Conservation (phyloP, 2,329 filamentous ascomycete species). For the Verticillium nubilum region DNA sequence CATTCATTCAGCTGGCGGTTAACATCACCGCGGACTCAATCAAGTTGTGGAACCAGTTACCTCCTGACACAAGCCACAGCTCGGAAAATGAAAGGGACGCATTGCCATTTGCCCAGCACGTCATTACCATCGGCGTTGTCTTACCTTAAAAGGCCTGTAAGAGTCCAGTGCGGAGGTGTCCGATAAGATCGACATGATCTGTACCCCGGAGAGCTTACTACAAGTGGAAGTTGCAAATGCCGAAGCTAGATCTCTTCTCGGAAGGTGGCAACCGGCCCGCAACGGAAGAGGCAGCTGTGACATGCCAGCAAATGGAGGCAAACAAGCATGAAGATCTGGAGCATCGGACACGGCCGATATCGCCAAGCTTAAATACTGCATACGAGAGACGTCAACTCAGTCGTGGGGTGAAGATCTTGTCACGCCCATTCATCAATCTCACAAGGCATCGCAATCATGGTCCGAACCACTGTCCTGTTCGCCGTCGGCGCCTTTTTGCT, state of each 20-base stretch:
- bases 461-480: not conserved
- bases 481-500: not conserved
- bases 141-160: not conserved
- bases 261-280: not conserved
- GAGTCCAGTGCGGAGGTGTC: not conserved
- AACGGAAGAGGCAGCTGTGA: not conserved
- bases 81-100: not conserved
- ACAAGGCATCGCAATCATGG: not conserved
- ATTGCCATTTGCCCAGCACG: not conserved
- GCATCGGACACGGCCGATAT: not conserved
- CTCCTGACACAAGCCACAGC: not conserved
- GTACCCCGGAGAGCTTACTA: not conserved
- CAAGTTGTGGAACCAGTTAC: not conserved
- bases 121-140: not conserved
- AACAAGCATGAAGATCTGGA: not conserved
- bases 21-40: not conserved
- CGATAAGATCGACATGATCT: not conserved
- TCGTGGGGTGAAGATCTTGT: not conserved
- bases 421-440: not conserved
- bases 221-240: slow-evolving; percentile 1
- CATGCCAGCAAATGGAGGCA: not conserved
- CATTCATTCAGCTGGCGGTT: not conserved
- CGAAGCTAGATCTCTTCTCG: not conserved
- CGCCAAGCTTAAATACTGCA: not conserved
- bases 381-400: not conserved